These are phyloP conservation scores for Colletotrichum liriopes DNA, from an alignment of 2,329 filamentous ascomycete genomes.

Conservation along the genomic window DNA sequence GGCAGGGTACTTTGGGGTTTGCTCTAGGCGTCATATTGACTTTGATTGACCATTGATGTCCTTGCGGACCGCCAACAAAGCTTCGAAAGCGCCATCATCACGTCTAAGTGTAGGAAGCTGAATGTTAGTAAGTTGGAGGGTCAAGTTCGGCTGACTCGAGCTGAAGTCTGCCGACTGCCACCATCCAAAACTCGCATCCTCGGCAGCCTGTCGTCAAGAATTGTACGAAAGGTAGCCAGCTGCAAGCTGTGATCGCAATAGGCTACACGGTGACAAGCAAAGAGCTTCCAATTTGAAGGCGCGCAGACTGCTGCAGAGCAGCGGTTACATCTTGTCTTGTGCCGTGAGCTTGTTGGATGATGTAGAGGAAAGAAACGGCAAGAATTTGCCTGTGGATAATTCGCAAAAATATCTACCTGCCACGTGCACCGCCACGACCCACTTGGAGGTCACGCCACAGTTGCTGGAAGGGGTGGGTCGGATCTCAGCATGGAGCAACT, in stretches of 20 bases:
- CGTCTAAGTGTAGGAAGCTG: background rate
- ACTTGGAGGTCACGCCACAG: slow-evolving; percentile 25
- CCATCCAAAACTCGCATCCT: background rate
- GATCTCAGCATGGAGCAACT: slow-evolving; percentile 3
- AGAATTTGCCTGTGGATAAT: slow-evolving; percentile 13
- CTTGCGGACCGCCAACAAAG: slow-evolving; percentile 63
- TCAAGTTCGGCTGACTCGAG: background rate
- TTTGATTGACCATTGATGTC: slow-evolving; percentile 72
- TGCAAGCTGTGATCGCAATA: background rate
- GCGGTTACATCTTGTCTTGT: background rate
- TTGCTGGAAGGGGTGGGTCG: no score
- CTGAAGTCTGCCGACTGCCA: background rate
- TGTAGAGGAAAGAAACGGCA: background rate
- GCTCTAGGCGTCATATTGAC: slow-evolving; percentile 91
- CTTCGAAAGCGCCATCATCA: slow-evolving; percentile 86
- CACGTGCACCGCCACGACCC: slow-evolving; percentile 31
- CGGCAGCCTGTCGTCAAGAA: background rate
- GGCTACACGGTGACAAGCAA: background rate
- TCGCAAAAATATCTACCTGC: slow-evolving; percentile 32
- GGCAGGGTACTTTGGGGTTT: slow-evolving; percentile 84
- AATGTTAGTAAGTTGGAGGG: background rate
- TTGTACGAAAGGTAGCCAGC: background rate
- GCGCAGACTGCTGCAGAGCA: background rate
- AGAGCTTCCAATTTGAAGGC: background rate
- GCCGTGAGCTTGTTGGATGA: background rate